These are phyloP conservation scores for Cucumis sativus DNA, from an alignment of 306 rosid species.

Conservation along the genomic window Cucumber_9930_V3 NC_026661.2:486001-486500, in stretches of 20 bases:
- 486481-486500: not conserved
- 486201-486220: constrained; percentile 48
- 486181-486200: constrained; percentile 78
- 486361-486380: constrained; percentile 87
- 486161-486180: constrained; percentile 86
- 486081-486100: constrained; percentile 14
- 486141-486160: constrained; percentile 34
- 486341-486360: constrained; percentile 98
- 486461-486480: not conserved
- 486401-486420: not conserved
- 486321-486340: constrained; percentile 81
- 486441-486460: not conserved
- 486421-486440: not conserved
- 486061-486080: constrained; percentile 18
- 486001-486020: constrained; percentile 18
- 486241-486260: constrained; percentile 82
- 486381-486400: not conserved
- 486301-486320: constrained; percentile 77
- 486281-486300: constrained; percentile 97
- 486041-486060: constrained; percentile 21
- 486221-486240: constrained; percentile 93
- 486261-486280: constrained; percentile 52
- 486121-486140: constrained; percentile 17
- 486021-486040: constrained; percentile 22
- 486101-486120: constrained; percentile 21